Evolutionary conservation across 257 asterid genomes (phyloP).

Genomic region (Solanum rostratum): DNA sequence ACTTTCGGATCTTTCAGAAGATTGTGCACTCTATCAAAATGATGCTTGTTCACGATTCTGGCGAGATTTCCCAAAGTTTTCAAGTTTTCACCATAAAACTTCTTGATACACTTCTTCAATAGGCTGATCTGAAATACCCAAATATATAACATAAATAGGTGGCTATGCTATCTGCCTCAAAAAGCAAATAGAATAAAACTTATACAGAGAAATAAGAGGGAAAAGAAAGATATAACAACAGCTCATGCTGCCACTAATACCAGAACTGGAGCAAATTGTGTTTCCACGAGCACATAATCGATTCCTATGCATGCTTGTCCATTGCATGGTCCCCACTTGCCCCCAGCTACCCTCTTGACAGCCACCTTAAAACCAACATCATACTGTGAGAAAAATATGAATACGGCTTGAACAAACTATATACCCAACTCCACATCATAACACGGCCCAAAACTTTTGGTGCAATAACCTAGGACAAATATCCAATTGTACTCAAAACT

Average conservation of each 20-base stretch:
- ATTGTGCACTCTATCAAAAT: constrained; percentile 50
- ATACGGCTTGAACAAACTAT: background rate
- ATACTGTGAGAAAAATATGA: constrained; percentile 2
- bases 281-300: constrained; percentile 72
- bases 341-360: constrained; percentile 69
- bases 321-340: constrained; percentile 90
- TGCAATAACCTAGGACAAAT: background rate
- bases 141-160: background rate
- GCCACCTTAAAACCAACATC: constrained; percentile 39
- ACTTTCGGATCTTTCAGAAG: constrained; percentile 64
- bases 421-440: background rate
- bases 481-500: background rate
- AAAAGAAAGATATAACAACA: background rate
- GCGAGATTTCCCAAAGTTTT: constrained; percentile 48
- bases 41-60: constrained; percentile 67
- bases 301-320: constrained; percentile 96
- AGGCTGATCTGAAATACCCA: constrained; percentile 47
- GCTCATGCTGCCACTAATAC: constrained; percentile 21
- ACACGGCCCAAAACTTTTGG: background rate
- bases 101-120: constrained; percentile 44
- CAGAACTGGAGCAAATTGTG: constrained; percentile 41
- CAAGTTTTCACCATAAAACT: constrained; percentile 49
- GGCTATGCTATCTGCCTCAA: background rate
- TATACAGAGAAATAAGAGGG: background rate
- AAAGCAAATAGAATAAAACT: background rate